Evolutionary conservation across 225 moss, liverwort and hornwort genomes (phyloP).

Genomic region (Pseudisothecium myosuroides): DNA sequence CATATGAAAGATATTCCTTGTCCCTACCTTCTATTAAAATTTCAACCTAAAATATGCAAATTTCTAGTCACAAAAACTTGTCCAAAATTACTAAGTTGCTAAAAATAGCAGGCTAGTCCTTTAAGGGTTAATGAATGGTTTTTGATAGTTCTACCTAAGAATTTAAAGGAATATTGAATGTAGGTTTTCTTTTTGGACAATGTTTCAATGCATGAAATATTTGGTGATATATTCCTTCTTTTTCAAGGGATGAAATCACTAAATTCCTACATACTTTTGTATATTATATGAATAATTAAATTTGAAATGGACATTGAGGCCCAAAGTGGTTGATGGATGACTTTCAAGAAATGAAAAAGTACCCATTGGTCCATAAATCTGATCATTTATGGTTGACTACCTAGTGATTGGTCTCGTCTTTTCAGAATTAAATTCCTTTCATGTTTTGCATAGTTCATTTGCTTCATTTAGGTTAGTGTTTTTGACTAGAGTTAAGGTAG

Average conservation of each 20-base stretch:
- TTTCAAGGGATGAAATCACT: not conserved
- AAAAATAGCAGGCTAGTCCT: too few relatives aligned
- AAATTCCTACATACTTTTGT: not conserved
- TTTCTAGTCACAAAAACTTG: too few relatives aligned
- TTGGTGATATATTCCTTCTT: not conserved
- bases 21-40: too few relatives aligned
- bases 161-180: not conserved
- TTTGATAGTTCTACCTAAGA: not conserved
- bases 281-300: not conserved
- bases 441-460: not conserved
- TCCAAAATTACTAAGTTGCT: too few relatives aligned
- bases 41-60: too few relatives aligned
- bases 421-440: not conserved
- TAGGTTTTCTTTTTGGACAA: not conserved
- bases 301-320: fast-evolving
- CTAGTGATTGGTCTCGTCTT: fast-evolving
- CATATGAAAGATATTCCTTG: too few relatives aligned
- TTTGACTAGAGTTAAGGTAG: fast-evolving
- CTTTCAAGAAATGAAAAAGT: not conserved
- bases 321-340: not conserved
- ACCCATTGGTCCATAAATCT: not conserved
- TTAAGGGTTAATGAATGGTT: not conserved
- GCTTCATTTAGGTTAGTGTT: not conserved
- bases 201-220: not conserved
- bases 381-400: not conserved